Evolutionary conservation across 2,329 filamentous ascomycete species (phyloP), one percentile per base, ranked within the genome.

Genomic region (Rasamsonia emersonii): DNA sequence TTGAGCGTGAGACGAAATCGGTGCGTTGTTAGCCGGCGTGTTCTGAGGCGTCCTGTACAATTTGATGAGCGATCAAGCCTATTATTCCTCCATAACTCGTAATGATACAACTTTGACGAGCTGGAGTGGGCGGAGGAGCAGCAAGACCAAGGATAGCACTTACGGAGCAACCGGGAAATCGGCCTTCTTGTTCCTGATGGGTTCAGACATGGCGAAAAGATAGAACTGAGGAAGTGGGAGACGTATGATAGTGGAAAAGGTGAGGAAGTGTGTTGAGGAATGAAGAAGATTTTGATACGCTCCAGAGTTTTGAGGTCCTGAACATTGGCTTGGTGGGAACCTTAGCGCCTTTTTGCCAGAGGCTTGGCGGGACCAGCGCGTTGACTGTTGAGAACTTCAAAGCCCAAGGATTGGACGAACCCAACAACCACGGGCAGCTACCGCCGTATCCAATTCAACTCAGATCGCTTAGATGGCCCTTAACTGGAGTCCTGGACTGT

Each of bases 1-100:
- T 68, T 94, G 86, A 49, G 93, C 91, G 65, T 91, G 89, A 42
- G 89, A 96, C 33, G 88, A 93, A 66, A 98, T 96, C 45, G 91
- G 91, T 47, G 93, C 91, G 70, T 89, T 88, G 67, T 79, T 86
- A 47, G 86, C 82, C 48, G 91, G 91, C 35, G 91, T 98, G 71
- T 98, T 98, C 68, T 98, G 91, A 56, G 91, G 91, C 56, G 91
- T 98, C 54, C 91, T 96, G 63, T 57, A 50, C 21, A 40, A 42
- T 30, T n/a, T n/a, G 32, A 24, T 32, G 28, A 37, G 19, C 25
- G 20, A 26, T 33, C 25, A 38, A 36, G 25, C 28, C 19, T 41
- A 28, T 41, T 43, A 37, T 41, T 39, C 28, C 37, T 37, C 31
- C 34, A 41, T 44, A 42, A 43, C 23, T 17, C 32, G 28, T 28